phyloP scores from a whole-genome alignment of 345 rosid species.

The Corchorus olitorius region DNA sequence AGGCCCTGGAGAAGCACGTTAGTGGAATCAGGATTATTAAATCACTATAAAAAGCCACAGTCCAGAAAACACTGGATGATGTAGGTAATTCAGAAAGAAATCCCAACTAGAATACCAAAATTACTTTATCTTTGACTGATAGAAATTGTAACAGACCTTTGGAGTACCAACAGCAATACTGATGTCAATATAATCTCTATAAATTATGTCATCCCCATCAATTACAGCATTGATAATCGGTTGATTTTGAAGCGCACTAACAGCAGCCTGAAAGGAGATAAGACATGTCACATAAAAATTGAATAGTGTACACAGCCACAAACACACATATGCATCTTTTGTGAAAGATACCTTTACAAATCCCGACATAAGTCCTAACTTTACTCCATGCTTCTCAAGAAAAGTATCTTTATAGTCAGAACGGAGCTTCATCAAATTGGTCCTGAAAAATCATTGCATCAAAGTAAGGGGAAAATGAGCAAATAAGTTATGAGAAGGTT shows the following conservation, averaged over 20 bases:
- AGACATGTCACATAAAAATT: neutral
- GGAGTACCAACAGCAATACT: constrained; percentile 93
- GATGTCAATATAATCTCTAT: constrained; percentile 89
- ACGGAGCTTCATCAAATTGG: constrained; percentile 94
- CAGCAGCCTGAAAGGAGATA: constrained; percentile 72
- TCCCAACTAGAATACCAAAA: neutral
- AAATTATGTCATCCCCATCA: constrained; percentile 95
- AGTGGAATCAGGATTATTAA: neutral
- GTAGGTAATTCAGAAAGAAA: neutral
- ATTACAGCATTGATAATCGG: constrained; percentile 96
- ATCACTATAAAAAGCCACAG: no score
- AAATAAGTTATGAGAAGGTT: constrained; percentile 4
- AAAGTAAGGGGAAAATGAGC: neutral
- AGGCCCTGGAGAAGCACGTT: constrained; percentile 60
- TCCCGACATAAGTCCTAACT: constrained; percentile 95
- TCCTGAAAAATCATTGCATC: constrained; percentile 49
- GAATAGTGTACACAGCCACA: neutral
- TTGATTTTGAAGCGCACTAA: constrained; percentile 90
- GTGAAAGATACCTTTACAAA: constrained; percentile 63
- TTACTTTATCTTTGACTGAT: neutral
- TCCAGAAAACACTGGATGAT: no score
- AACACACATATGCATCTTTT: neutral
- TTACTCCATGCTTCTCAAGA: constrained; percentile 91
- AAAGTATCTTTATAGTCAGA: constrained; percentile 96
- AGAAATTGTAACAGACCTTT: constrained; percentile 51